These are phyloP conservation scores for Pyrenula massariospora DNA, from an alignment of 495 filamentous ascomycete species.

Conservation along the genomic window DNA sequence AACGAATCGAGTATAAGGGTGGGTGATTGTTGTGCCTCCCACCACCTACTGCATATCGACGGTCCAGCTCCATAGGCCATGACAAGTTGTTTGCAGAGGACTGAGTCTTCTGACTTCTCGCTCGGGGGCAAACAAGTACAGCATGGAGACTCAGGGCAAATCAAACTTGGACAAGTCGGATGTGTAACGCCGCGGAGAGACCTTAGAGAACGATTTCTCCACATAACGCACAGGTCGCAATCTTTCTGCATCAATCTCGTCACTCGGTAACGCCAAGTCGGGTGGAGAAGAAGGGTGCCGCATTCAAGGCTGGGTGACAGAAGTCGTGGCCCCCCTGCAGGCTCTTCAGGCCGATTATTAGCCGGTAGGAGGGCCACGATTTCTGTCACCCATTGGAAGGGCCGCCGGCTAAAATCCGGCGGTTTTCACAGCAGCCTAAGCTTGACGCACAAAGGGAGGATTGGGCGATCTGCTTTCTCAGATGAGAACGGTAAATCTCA, in stretches of 20 bases:
- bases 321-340: no score
- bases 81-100: background rate
- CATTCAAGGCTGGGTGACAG: no score
- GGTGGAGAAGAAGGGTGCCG: no score
- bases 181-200: background rate
- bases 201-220: background rate
- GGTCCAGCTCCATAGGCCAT: background rate
- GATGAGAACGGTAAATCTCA: background rate
- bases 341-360: no score
- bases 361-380: no score
- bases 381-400: no score
- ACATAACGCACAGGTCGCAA: background rate
- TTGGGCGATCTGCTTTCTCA: background rate
- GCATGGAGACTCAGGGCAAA: background rate
- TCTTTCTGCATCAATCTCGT: background rate
- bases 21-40: background rate
- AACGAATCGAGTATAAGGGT: background rate
- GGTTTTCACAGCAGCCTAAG: background rate
- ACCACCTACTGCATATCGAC: background rate
- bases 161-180: background rate
- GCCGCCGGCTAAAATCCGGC: no score
- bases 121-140: background rate
- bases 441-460: background rate
- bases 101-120: background rate
- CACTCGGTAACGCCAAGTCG: no score